Evolutionary conservation across 2,329 filamentous ascomycete genomes (phyloP), one percentile per base, ranked within the genome.

Genomic region (Calonectria pseudoturangicola): DNA sequence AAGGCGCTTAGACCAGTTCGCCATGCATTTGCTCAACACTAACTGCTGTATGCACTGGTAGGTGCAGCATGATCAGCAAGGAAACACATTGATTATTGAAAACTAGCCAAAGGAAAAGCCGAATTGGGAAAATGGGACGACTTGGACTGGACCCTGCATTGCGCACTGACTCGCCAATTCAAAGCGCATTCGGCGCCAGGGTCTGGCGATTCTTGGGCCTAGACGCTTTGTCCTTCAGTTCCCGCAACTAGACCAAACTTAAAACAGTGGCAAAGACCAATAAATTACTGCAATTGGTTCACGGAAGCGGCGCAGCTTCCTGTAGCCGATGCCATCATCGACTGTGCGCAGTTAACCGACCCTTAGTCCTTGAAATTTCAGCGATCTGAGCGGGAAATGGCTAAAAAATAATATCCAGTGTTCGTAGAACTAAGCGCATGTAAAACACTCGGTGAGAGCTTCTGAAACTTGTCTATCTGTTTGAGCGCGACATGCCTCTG

Each of bases 301-400:
- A 60, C 54, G 33, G 33, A 43, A 21, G 2, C 8, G 36, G 21
- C 12, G n/a, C 33, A 36, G 33, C 6, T 41, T 15, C 36, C 21
- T 41, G 36, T 2, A 60, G 7, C 54, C 54, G 54, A 60, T 60
- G 33, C 15, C 15, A 27, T 9, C 2, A 27, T 16, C 13, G 54
- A 36, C 54, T 60, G 54, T 60, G 54, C 33, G 54, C 16, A 4
- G 36, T 27, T 36, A 58, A 58, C 36, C 54, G 54, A 60, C 54
- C 54, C 33, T 60, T 41, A 60, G 33, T 13, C 8, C 54, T 58
- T n/a, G n/a, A 33, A 2, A 36, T 18, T n/a, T 41, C 3, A 7
- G 25, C n/a, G 15, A 16, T 41, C 21, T 60, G n/a, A 18, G 54
- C 33, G 13, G n/a, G 21, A 27, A 60, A 21, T 27, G 54, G n/a